Conservation (phyloP, 1,139 yeast genomes). For the Hanseniaspora gamundiae region DNA sequence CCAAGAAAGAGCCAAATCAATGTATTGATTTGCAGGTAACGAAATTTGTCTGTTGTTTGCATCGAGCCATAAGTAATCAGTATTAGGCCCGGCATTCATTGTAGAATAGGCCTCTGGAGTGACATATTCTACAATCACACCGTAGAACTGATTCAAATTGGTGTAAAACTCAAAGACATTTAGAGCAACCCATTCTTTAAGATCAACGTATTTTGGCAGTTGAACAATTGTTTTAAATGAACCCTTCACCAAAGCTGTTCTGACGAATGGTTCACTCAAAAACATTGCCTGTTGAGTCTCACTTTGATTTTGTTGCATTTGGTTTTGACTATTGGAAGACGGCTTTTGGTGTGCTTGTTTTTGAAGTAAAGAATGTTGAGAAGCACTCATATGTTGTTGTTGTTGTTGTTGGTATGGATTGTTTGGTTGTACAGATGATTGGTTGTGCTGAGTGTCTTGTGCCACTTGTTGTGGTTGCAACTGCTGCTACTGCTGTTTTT, state of each 20-base stretch:
- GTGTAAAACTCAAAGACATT: slow-evolving; percentile 85
- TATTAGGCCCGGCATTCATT: slow-evolving; percentile 91
- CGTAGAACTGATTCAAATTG: slow-evolving; percentile 77
- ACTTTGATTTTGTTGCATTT: slow-evolving; percentile 33
- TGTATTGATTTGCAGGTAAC: slow-evolving; percentile 85
- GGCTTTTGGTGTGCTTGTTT: no score
- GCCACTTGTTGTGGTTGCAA: slow-evolving; percentile 6
- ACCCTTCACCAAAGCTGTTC: slow-evolving; percentile 94
- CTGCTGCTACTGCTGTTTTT: slow-evolving; percentile 4
- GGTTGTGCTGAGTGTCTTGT: neutral
- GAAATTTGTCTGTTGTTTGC: slow-evolving; percentile 64
- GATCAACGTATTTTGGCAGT: slow-evolving; percentile 86
- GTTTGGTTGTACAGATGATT: slow-evolving; percentile 2
- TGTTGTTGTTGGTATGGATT: slow-evolving; percentile 5
- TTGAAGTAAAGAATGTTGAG: slow-evolving; percentile 4
- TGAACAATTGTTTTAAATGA: slow-evolving; percentile 92
- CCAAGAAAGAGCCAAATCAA: slow-evolving; percentile 88
- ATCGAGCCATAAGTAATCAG: slow-evolving; percentile 88
- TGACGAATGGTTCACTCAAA: slow-evolving; percentile 84
- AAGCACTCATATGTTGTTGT: slow-evolving; percentile 1
- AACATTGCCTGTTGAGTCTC: slow-evolving; percentile 32
- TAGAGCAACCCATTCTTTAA: slow-evolving; percentile 90
- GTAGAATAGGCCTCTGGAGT: slow-evolving; percentile 84
- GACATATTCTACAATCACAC: slow-evolving; percentile 76
- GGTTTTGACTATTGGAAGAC: neutral